A percentile compares a stretch with the other conserved stretches of the same genome.
Evolutionary conservation across 176 grass and related monocot genomes (phyloP).

Genomic region (Luzula sylvatica): DNA sequence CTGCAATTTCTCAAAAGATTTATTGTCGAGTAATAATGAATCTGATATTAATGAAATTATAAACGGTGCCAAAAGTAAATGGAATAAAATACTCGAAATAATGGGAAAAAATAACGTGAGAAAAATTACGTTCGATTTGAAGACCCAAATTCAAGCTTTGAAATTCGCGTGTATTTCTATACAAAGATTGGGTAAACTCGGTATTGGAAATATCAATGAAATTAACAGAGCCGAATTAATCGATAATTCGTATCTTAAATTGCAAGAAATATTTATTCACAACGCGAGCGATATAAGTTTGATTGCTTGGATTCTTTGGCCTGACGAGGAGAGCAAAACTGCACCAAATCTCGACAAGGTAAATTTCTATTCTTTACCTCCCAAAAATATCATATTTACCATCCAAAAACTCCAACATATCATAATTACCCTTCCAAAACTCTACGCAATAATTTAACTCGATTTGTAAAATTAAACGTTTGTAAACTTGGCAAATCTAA

Average conservation of each 20-base stretch:
- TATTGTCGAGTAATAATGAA: conserved; percentile 23
- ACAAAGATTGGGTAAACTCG: conserved; percentile 49
- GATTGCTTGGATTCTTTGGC: conserved; percentile 76
- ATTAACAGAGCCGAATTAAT: conserved; percentile 46
- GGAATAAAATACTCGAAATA: conserved; percentile 58
- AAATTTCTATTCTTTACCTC: neutral
- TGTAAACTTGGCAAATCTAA: too few species aligned
- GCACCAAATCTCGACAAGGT: conserved; percentile 88
- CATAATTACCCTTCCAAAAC: too few species aligned
- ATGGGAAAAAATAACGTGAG: conserved; percentile 45
- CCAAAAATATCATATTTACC: too few species aligned
- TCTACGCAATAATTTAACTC: too few species aligned
- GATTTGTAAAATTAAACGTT: too few species aligned
- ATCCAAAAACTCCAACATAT: too few species aligned
- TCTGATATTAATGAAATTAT: conserved; percentile 38
- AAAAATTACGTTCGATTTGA: conserved; percentile 90
- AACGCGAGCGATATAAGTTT: conserved; percentile 69
- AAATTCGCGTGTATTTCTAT: conserved; percentile 65
- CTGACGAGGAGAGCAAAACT: conserved; percentile 84
- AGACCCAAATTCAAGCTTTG: conserved; percentile 80
- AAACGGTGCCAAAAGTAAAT: conserved; percentile 47
- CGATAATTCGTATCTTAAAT: conserved; percentile 53
- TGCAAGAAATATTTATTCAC: conserved; percentile 52
- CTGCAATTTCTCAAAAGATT: conserved; percentile 78
- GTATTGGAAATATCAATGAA: conserved; percentile 35